A percentile compares a stretch with the other conserved stretches of the same genome.
Conservation (phyloP, 495 filamentous ascomycete species). For the Penicillium waksmanii region DNA sequence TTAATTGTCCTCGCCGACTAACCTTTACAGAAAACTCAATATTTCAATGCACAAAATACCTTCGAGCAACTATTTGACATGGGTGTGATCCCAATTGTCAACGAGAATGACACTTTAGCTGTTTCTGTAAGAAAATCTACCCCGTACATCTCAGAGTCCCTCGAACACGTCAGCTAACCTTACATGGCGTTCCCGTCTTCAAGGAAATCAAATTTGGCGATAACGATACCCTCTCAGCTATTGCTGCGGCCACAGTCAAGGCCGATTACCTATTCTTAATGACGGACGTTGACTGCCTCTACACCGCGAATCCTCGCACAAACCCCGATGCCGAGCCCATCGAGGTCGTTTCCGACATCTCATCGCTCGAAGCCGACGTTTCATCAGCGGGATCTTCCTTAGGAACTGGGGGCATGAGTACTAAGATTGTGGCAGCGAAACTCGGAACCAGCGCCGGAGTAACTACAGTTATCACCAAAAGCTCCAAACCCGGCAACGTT, state of each 20-base stretch:
- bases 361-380: slow-evolving; percentile 83
- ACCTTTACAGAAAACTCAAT: slow-evolving; percentile 75
- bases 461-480: slow-evolving; percentile 91
- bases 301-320: slow-evolving; percentile 89
- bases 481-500: slow-evolving; percentile 92
- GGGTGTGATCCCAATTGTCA: slow-evolving; percentile 97
- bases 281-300: slow-evolving; percentile 98
- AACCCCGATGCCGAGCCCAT: slow-evolving; percentile 86
- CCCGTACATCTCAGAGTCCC: neutral
- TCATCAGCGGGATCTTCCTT: slow-evolving; percentile 85
- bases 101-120: slow-evolving; percentile 96
- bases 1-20: slow-evolving; percentile 4
- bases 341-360: slow-evolving; percentile 89
- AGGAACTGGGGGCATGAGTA: slow-evolving; percentile 97
- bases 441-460: slow-evolving; percentile 94
- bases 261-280: slow-evolving; percentile 97
- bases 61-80: slow-evolving; percentile 87
- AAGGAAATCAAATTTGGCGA: slow-evolving; percentile 99
- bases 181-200: neutral
- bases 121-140: slow-evolving; percentile 63
- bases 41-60: slow-evolving; percentile 94
- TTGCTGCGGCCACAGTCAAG: slow-evolving; percentile 96
- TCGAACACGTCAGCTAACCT: neutral
- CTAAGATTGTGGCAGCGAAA: slow-evolving; percentile 93
- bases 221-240: slow-evolving; percentile 95